These are phyloP conservation scores for Isochrysis galbana DNA, from an alignment of 78 protist genomes.

Conservation along the genomic window DNA sequence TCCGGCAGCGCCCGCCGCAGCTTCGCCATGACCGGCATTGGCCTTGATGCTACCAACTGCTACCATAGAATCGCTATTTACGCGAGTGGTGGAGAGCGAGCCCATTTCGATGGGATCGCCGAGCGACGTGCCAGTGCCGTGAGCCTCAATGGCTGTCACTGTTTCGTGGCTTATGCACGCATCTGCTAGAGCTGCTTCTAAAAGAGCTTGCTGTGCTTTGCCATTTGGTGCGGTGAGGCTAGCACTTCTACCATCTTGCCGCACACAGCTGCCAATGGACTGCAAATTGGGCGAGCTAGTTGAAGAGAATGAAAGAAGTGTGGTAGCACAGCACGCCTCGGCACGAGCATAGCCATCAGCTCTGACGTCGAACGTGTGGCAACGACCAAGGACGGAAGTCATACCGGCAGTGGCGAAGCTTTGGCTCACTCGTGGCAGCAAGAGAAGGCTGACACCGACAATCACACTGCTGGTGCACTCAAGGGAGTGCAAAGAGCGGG, in stretches of 20 bases:
- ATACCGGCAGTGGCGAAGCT: constrained; percentile 56
- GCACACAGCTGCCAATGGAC: neutral
- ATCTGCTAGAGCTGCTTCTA: constrained; percentile 41
- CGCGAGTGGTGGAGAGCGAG: constrained; percentile 9
- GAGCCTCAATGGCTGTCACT: constrained; percentile 32
- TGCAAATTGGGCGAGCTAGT: neutral
- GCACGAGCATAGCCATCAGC: constrained; percentile 88
- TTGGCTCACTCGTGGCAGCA: neutral
- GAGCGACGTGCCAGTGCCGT: constrained; percentile 47
- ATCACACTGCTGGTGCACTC: neutral
- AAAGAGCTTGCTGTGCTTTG: constrained; percentile 59
- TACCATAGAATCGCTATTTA: neutral
- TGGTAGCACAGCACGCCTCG: constrained; percentile 67
- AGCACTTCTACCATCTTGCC: constrained; percentile 62
- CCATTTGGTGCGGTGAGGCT: constrained; percentile 73
- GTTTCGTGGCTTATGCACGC: neutral
- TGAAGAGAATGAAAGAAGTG: too few species aligned
- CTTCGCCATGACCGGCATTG: constrained; percentile 76
- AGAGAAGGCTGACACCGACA: neutral
- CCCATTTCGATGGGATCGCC: constrained; percentile 67
- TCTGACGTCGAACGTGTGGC: constrained; percentile 65
- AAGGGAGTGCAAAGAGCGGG: neutral
- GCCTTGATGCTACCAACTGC: constrained; percentile 64
- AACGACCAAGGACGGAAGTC: constrained; percentile 61
- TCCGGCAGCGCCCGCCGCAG: constrained; percentile 27